Conservation (phyloP, 139 green algal species). For the Marvania coccoides region DNA sequence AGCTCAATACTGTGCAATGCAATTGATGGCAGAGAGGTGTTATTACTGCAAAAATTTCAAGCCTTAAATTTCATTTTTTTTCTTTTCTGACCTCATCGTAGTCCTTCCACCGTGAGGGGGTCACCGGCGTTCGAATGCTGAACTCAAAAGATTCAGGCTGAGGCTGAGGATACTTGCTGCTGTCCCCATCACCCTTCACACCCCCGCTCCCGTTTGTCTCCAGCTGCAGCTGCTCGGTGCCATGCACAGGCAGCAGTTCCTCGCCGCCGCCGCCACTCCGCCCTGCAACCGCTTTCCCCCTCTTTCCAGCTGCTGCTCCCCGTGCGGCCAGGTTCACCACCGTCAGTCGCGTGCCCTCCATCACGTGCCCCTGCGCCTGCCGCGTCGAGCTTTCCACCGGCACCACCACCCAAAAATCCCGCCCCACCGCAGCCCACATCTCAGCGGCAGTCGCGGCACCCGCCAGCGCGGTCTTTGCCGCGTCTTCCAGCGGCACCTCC, state of each 20-base stretch:
- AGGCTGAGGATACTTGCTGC: not conserved
- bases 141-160: conserved; percentile 79
- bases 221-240: not conserved
- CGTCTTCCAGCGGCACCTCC: conserved; percentile 38
- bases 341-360: conserved; percentile 83
- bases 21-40: too few species aligned
- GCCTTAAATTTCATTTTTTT: too few species aligned
- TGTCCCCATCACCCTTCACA: too few species aligned
- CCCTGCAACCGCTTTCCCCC: not conserved
- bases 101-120: conserved; percentile 70
- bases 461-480: conserved; percentile 36
- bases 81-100: conserved; percentile 75
- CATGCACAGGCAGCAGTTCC: conserved; percentile 16
- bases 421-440: conserved; percentile 57
- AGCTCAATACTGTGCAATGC: too few species aligned
- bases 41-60: too few species aligned
- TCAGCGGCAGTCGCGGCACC: conserved; percentile 46
- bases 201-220: not conserved
- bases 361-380: conserved; percentile 28
- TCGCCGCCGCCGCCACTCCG: conserved; percentile 4
- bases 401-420: conserved; percentile 82
- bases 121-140: conserved; percentile 85
- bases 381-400: conserved; percentile 58
- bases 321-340: conserved; percentile 18
- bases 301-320: not conserved